Percentiles rank a stretch among this genome's conserved stretches.
These are phyloP conservation scores for Alternaria longipes DNA, from an alignment of 2,329 filamentous ascomycete species.

Conservation along the genomic window DNA sequence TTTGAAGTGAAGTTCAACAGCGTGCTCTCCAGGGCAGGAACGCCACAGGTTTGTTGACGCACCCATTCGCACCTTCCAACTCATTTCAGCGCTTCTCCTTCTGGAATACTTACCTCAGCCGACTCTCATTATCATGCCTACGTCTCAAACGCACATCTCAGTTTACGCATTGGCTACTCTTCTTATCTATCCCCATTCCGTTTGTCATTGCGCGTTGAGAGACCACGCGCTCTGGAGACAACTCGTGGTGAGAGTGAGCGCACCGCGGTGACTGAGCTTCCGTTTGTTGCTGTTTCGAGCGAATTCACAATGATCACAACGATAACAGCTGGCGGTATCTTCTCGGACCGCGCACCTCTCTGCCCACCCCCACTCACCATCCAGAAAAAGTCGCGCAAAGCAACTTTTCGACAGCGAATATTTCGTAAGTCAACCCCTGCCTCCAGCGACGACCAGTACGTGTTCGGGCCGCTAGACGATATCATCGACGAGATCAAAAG, in stretches of 20 bases:
- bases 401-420: conserved; percentile 37
- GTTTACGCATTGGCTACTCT: conserved; percentile 11
- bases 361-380: conserved; percentile 43
- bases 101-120: not conserved
- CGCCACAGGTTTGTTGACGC: conserved; percentile 7
- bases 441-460: conserved; percentile 13
- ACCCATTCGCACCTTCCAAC: conserved; percentile 7
- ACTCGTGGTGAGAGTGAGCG: conserved; percentile 18
- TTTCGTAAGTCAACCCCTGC: conserved; percentile 33
- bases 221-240: not conserved
- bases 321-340: conserved; percentile 10
- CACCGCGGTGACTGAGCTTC: conserved; percentile 14
- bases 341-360: conserved; percentile 27
- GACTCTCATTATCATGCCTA: not conserved
- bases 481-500: conserved; percentile 47
- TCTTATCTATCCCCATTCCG: conserved; percentile 10
- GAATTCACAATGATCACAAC: conserved; percentile 25
- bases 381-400: conserved; percentile 39
- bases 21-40: not conserved
- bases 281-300: conserved; percentile 16
- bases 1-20: not conserved
- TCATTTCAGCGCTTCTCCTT: not conserved
- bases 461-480: conserved; percentile 43
- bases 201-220: not conserved
- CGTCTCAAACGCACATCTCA: conserved; percentile 1